These are phyloP conservation scores for Epicoccum sorghinum DNA, from an alignment of 2,329 filamentous ascomycete genomes.

Conservation along the genomic window DNA sequence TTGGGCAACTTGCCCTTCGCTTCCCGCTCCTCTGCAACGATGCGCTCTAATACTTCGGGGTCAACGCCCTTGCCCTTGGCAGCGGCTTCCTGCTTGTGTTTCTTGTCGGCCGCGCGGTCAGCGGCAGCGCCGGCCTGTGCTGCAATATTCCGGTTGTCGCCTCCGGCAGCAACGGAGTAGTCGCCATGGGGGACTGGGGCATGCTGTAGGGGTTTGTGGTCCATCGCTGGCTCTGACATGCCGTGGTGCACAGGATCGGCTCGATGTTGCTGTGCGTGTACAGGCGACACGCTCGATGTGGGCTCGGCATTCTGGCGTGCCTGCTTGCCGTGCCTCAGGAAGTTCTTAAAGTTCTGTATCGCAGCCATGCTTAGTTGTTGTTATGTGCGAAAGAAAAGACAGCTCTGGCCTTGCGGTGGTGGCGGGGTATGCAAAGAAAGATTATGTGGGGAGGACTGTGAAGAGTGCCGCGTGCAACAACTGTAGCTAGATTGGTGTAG, in stretches of 20 bases:
- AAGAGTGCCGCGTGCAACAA: slow-evolving; percentile 24
- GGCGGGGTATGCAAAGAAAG: slow-evolving; percentile 27
- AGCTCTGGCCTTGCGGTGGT: slow-evolving; percentile 21
- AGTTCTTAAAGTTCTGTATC: slow-evolving; percentile 97
- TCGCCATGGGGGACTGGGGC: slow-evolving; percentile 59
- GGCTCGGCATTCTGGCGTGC: slow-evolving; percentile 72
- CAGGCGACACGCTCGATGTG: slow-evolving; percentile 66
- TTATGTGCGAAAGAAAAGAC: slow-evolving; percentile 13
- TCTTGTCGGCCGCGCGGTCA: slow-evolving; percentile 66
- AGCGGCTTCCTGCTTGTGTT: slow-evolving; percentile 62
- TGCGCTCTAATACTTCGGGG: slow-evolving; percentile 74
- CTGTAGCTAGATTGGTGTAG: slow-evolving; percentile 20
- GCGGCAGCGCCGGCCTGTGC: slow-evolving; percentile 71
- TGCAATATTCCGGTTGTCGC: slow-evolving; percentile 67
- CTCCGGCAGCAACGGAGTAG: slow-evolving; percentile 68
- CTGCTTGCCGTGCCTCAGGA: slow-evolving; percentile 97
- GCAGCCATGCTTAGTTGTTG: slow-evolving; percentile 60
- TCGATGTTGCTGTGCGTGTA: slow-evolving; percentile 66
- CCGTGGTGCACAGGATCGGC: slow-evolving; percentile 61
- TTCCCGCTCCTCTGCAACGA: slow-evolving; percentile 90
- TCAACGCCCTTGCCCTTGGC: slow-evolving; percentile 59
- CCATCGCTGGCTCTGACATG: slow-evolving; percentile 63
- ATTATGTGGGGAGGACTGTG: slow-evolving; percentile 14
- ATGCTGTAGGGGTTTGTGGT: slow-evolving; percentile 60
- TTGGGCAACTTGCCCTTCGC: slow-evolving; percentile 82